phyloP scores from a whole-genome alignment of 441 rosid species.

The Syzygium malaccense region DNA sequence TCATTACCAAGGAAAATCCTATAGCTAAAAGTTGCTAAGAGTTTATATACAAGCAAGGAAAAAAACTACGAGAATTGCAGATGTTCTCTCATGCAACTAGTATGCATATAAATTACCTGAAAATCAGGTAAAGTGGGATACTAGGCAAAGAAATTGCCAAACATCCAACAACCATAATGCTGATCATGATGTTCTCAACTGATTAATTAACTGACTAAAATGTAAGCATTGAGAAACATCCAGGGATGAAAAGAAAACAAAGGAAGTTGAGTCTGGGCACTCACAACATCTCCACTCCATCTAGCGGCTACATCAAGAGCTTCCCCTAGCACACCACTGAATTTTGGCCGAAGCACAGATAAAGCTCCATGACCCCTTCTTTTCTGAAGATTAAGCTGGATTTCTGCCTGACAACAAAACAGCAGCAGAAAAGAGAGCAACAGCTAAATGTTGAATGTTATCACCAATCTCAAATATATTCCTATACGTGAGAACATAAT shows the following conservation, averaged over 20 bases:
- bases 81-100: not conserved
- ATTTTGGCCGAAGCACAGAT: slow-evolving; percentile 89
- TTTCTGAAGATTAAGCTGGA: slow-evolving; percentile 96
- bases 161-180: not conserved
- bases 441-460: not conserved
- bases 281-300: slow-evolving; percentile 99
- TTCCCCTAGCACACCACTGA: slow-evolving; percentile 97
- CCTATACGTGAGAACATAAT: not conserved
- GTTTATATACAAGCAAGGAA: not conserved
- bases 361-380: slow-evolving; percentile 93
- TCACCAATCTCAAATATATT: not conserved
- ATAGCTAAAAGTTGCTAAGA: not conserved
- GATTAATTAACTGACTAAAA: not conserved
- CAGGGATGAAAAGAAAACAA: not conserved
- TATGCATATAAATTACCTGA: not conserved
- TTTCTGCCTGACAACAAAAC: slow-evolving; percentile 73
- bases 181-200: not conserved
- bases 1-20: not conserved
- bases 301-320: slow-evolving; percentile 93
- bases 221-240: not conserved
- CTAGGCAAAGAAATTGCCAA: not conserved
- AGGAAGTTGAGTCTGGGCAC: slow-evolving; percentile 19
- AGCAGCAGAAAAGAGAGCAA: slow-evolving; percentile 11
- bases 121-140: not conserved
- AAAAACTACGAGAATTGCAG: not conserved